phyloP scores from a whole-genome alignment of 495 filamentous ascomycete genomes.

The Tuber microsphaerosporum region DNA sequence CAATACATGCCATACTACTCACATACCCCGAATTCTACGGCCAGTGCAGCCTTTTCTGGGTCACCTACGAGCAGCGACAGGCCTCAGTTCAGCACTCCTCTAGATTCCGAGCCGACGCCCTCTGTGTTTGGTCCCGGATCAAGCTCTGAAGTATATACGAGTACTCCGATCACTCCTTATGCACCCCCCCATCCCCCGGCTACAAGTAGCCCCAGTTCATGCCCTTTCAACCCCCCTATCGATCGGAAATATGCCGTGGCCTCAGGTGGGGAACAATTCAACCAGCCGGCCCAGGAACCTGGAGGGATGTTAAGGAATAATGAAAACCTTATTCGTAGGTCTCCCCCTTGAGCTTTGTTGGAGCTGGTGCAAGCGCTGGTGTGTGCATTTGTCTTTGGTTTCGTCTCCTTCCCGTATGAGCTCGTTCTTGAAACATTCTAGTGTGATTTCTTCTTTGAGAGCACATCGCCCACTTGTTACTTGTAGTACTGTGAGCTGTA shows the following conservation, averaged over 20 bases:
- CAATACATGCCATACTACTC: conserved; percentile 29
- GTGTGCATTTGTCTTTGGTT: conserved; percentile 20
- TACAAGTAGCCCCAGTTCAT: conserved; percentile 10
- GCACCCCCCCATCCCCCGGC: conserved; percentile 12
- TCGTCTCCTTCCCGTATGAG: conserved; percentile 26
- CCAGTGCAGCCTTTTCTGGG: conserved; percentile 16
- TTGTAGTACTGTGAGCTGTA: conserved; percentile 30
- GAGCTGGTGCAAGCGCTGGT: conserved; percentile 5
- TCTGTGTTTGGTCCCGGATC: conserved; percentile 29
- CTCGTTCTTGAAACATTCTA: conserved; percentile 30
- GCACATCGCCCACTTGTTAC: conserved; percentile 17
- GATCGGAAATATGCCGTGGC: conserved; percentile 27
- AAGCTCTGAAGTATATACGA: conserved; percentile 8
- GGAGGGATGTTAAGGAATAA: conserved; percentile 16
- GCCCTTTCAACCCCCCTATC: conserved; percentile 32
- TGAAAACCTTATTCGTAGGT: conserved; percentile 38
- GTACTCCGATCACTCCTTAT: conserved; percentile 8
- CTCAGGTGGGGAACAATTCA: conserved; percentile 27
- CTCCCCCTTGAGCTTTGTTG: conserved; percentile 30
- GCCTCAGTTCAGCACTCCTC: conserved; percentile 17
- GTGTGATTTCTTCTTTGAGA: conserved; percentile 28
- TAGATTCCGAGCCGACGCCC: conserved; percentile 13
- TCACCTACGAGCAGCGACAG: conserved; percentile 18
- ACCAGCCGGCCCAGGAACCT: conserved; percentile 22
- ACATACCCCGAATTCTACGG: conserved; percentile 20